Evolutionary conservation across 2,329 filamentous ascomycete genomes (phyloP), one percentile per base, ranked within the genome.

Genomic region (Aspergillus tubingensis): DNA sequence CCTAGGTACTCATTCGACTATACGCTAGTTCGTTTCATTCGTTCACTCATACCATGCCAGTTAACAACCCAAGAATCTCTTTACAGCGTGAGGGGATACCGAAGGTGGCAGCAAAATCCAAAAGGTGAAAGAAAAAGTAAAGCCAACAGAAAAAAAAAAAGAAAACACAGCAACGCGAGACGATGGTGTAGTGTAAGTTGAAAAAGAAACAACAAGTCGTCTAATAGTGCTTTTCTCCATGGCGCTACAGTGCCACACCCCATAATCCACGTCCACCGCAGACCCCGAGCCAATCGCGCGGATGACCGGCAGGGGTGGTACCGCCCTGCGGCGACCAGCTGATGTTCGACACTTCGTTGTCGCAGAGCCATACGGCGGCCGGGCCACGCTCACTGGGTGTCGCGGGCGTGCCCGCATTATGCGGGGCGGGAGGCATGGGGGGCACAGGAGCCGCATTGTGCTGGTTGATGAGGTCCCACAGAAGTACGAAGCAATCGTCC

Each of bases 391-490:
- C 79, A 13, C 68, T 67, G 30, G 76, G 75, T 21, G 74, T 71
- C 3, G 74, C 64, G 15, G 72, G 61, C 6, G 68, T 60, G 13
- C 64, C 67, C 1, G 67, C 65, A 51, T 57, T 68, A 13, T 71
- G 68, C 15, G 64, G 59, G 17, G 61, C 64, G 74, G 63, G 83
- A 77, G 72, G 52, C 69, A 75, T 63, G 74, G 63, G 83, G 77
- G 72, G 52, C 69, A 75, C 82, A 65, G 76, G 79, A 72, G 77
- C 80, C 10, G 80, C 77, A 60, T 83, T 83, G 57, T 82, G 79
- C 47, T 84, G 84, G 69, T 90, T 94, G 65, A 97, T 83, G 8
- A 99, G 82, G 76, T 99, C 95, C 95, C 95, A 99, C 15, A 97
- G 83, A 32, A 98, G 83, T 2, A 98, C 94, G 67, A 95, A 86